Base-by-base conservation (phyloP, 306 rosid species). In the Medicago truncatula region DNA sequence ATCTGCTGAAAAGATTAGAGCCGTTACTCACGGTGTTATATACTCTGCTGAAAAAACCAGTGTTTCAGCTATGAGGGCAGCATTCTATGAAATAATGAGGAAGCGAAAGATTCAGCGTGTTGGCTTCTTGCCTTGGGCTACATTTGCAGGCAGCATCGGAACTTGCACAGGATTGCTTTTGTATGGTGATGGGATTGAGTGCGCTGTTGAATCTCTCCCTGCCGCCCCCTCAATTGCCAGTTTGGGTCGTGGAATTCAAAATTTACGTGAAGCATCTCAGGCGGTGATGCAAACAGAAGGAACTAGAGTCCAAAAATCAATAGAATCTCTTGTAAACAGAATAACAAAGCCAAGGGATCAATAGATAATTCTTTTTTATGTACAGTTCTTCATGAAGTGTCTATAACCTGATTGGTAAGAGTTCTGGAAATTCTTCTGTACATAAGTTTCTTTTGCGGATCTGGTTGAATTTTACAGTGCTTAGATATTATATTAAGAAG, bases 51-150 rank as follows among this genome's bases (percentile, higher is more conserved):
- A 92, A 85, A 92, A 86, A 77, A 86, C 94, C 66, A 92, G 94
- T 73, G 12, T 90, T 60, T 92, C 96, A 1, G 93, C 88, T 71
- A 88, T 86, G 96, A 89, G 92, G 79, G 78, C 96, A 9, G 84
- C 94, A 73, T 88, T 92, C 87, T 90, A 90, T 62, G 89, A 90
- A 78, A 92, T 90, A 84, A 92, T 92, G 96, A 88, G 92, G 82
- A 90, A 83, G 78, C 85, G 89, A 7, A 87, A 41, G 64, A 46
- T 84, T 14, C 77, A 41, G 64, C 89, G 87, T 34, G 25, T 92
- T 2, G 93, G 92, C 73, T 69, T 86, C 76, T 80, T 87, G 56
- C 96, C 96, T 1, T 90, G 88, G 92, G 91, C 91, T 25, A 88
- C 97, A 66, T 90, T 92, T 49, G 93, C 77, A 44, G 83, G 92